Percentiles rank a stretch among this genome's conserved stretches.
These are phyloP conservation scores for Coemansia sp. DNA, from an alignment of 192 early-diverging fungal species.

Conservation along the genomic window DNA sequence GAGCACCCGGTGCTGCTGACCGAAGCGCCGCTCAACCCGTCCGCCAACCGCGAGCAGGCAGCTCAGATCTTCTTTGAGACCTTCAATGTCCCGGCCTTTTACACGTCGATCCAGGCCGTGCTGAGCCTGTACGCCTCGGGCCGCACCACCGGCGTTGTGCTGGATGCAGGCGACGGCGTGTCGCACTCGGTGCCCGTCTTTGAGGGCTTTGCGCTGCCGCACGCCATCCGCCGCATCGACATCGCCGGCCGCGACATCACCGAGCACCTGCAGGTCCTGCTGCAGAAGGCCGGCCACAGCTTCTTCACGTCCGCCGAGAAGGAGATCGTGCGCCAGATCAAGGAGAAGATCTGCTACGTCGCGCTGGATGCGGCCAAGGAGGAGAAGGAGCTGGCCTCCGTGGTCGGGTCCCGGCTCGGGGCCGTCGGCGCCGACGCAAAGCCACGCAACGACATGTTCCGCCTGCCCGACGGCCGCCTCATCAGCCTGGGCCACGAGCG, in stretches of 20 bases:
- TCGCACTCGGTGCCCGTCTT: slow-evolving; percentile 94
- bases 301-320: slow-evolving; percentile 92
- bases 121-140: slow-evolving; percentile 96
- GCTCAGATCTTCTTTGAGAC: slow-evolving; percentile 99
- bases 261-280: slow-evolving; percentile 82
- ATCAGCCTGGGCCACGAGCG: slow-evolving; percentile 78
- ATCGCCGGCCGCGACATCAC: slow-evolving; percentile 96
- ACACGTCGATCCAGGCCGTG: slow-evolving; percentile 95
- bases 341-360: slow-evolving; percentile 94
- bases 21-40: slow-evolving; percentile 93
- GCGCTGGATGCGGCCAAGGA: slow-evolving; percentile 84
- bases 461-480: slow-evolving; percentile 37
- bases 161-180: slow-evolving; percentile 95
- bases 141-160: slow-evolving; percentile 92
- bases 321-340: slow-evolving; percentile 91
- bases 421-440: slow-evolving; percentile 50
- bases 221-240: slow-evolving; percentile 90
- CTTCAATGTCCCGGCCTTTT: slow-evolving; percentile 97
- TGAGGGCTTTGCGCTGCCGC: slow-evolving; percentile 93
- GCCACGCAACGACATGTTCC: slow-evolving; percentile 34
- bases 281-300: slow-evolving; percentile 82
- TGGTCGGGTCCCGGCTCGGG: slow-evolving; percentile 56
- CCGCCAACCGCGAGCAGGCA: slow-evolving; percentile 84
- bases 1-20: slow-evolving; percentile 99
- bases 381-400: slow-evolving; percentile 81